Evolutionary conservation across 2,329 filamentous ascomycete genomes (phyloP).

Genomic region (Penicillium italicum): DNA sequence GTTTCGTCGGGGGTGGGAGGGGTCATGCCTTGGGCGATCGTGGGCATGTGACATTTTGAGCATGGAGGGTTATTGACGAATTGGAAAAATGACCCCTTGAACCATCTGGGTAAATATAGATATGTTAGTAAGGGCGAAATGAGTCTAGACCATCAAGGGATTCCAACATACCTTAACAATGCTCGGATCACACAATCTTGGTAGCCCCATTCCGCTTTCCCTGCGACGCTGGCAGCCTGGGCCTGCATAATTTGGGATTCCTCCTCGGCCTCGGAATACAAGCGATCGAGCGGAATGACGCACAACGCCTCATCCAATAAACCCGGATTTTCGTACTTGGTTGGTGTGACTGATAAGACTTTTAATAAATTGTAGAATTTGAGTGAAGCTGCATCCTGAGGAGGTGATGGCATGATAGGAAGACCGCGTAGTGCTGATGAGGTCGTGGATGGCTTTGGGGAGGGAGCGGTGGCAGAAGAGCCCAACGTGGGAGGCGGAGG

Average conservation of each 20-base stretch:
- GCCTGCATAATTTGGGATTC: slow-evolving; percentile 84
- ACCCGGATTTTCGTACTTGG: slow-evolving; percentile 94
- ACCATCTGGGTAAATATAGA: slow-evolving; percentile 63
- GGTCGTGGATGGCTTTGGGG: slow-evolving; percentile 35
- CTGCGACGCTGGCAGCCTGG: slow-evolving; percentile 81
- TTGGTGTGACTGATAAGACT: slow-evolving; percentile 80
- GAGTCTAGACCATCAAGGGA: slow-evolving; percentile 12
- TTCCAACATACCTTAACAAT: slow-evolving; percentile 65
- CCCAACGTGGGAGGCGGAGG: slow-evolving; percentile 35
- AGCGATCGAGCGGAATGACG: slow-evolving; percentile 79
- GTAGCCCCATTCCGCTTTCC: slow-evolving; percentile 89
- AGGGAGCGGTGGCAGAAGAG: slow-evolving; percentile 37
- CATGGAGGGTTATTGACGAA: slow-evolving; percentile 97
- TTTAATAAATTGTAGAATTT: slow-evolving; percentile 80
- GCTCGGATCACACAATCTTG: slow-evolving; percentile 94
- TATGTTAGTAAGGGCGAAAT: slow-evolving; percentile 10
- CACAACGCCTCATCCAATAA: slow-evolving; percentile 87
- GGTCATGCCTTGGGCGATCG: slow-evolving; percentile 76
- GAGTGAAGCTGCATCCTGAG: slow-evolving; percentile 65
- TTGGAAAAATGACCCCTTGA: slow-evolving; percentile 88
- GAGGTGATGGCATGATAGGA: slow-evolving; percentile 70
- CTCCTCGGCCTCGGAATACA: slow-evolving; percentile 92
- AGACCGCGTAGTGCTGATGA: slow-evolving; percentile 51
- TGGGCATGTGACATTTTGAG: slow-evolving; percentile 74
- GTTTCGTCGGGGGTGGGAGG: slow-evolving; percentile 83